Percentiles rank a stretch among this genome's conserved stretches.
phyloP scores from a whole-genome alignment of 2,329 filamentous ascomycete genomes.

The Colletotrichum sp. region DNA sequence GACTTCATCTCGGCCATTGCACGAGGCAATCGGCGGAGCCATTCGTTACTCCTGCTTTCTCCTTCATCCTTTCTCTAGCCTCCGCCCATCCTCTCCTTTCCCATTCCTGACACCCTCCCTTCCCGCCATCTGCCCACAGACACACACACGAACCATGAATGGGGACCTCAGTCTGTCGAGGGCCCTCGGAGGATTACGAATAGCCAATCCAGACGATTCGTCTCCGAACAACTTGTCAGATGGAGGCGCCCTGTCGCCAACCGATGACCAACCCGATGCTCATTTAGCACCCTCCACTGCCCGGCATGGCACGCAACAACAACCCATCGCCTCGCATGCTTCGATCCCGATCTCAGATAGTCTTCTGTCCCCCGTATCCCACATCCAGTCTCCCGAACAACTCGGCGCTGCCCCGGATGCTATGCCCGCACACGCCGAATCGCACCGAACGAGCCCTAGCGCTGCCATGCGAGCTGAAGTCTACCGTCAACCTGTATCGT shows the following conservation, averaged over 20 bases:
- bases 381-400: neutral
- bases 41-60: neutral
- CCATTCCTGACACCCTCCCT: neutral
- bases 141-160: slow-evolving; percentile 68
- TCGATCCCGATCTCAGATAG: slow-evolving; percentile 3
- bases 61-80: neutral
- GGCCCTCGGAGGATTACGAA: slow-evolving; percentile 90
- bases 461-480: slow-evolving; percentile 9
- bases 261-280: slow-evolving; percentile 22
- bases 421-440: slow-evolving; percentile 29
- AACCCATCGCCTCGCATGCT: neutral
- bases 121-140: neutral
- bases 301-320: neutral
- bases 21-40: neutral
- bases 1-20: neutral
- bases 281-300: neutral
- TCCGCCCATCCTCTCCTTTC: neutral
- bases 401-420: slow-evolving; percentile 24
- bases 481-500: slow-evolving; percentile 9
- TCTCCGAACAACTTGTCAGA: slow-evolving; percentile 1
- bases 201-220: slow-evolving; percentile 83
- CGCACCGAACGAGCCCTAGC: slow-evolving; percentile 12
- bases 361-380: neutral
- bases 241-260: slow-evolving; percentile 31
- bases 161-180: slow-evolving; percentile 92